Base-by-base conservation (phyloP, 2,329 filamentous ascomycete genomes). In the Colletotrichum sansevieriae region DNA sequence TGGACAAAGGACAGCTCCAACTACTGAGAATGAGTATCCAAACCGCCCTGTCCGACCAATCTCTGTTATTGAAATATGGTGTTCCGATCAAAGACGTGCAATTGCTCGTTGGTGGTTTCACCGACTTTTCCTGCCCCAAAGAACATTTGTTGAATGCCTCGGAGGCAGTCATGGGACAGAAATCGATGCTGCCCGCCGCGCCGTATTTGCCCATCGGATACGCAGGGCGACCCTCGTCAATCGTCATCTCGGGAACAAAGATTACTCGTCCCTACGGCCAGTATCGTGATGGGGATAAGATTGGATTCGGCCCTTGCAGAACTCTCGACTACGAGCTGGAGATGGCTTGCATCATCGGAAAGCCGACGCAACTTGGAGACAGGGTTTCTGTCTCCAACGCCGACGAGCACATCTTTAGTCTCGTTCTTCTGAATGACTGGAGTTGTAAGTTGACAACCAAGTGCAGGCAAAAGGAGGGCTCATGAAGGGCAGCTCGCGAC, bases 381-480 rank as follows among this genome's bases (percentile, higher is more conserved):
- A 74, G 76, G 0, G 68, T 86, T 0, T 72, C 75, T 0, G 76
- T 81, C 0, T 82, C 81, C 20, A 83, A 86, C 35, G 85, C 88
- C 0, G 82, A 87, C 7, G 81, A 87, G 0, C 86, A 90, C 71
- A 87, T 90, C 15, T 90, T 91, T 74, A 88, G 89, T 0, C 79
- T 89, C n/a, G 84, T 88, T 0, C 76, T 91, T 43, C 73, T 91
- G 12, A 91, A 91, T 70, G 88, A 91, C 70, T 91, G 88, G 88
- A 84, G 82, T 25, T 81, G 85, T 71, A 81, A 85, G 47, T 78
- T 10, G 76, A 75, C 63, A 76, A 79, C 65, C 74, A 71, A 61
- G 71, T 61, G 7, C 35, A 11, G n/a, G n/a, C 51, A n/a, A 44
- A 9, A 8, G n/a, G 22, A 7, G 20, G 9, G 35, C 67, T 77